Percentiles rank a stretch among this genome's conserved stretches.
Evolutionary conservation across 148 eudicot genomes (phyloP).

Genomic region (Polygonum maritimum): DNA sequence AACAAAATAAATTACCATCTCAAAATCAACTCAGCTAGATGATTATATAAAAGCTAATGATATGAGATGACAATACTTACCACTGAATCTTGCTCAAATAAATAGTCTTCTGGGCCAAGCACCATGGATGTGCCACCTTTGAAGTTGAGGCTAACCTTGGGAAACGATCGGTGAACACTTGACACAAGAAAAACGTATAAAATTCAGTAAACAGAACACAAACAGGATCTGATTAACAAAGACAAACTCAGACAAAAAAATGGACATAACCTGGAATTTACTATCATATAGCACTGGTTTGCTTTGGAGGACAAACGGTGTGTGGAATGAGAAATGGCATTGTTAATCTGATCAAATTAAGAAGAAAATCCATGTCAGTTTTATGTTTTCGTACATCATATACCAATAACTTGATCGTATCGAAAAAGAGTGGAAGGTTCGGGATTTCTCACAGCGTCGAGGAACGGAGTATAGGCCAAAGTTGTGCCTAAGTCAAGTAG

Average conservation of each 20-base stretch:
- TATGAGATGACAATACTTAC: conserved; percentile 35
- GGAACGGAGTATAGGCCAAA: conserved; percentile 81
- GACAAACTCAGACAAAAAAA: neutral
- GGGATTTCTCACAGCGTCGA: conserved; percentile 54
- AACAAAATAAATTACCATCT: neutral
- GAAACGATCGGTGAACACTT: conserved; percentile 63
- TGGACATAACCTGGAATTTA: conserved; percentile 56
- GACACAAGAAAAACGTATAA: neutral
- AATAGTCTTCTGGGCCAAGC: conserved; percentile 68
- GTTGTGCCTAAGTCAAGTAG: conserved; percentile 94
- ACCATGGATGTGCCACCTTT: conserved; percentile 72
- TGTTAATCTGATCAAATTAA: conserved; percentile 45
- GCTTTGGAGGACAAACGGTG: conserved; percentile 57
- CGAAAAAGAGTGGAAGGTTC: neutral
- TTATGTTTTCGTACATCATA: neutral
- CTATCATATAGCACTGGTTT: conserved; percentile 55
- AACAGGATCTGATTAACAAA: conserved; percentile 1
- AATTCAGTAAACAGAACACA: neutral
- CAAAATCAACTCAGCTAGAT: no score
- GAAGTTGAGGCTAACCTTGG: conserved; percentile 62
- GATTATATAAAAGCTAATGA: no score
- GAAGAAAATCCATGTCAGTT: neutral
- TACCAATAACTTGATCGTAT: no score
- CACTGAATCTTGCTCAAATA: conserved; percentile 70
- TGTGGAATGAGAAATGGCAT: conserved; percentile 47